phyloP scores from a whole-genome alignment of 495 filamentous ascomycete genomes.

The Cryomyces minteri region DNA sequence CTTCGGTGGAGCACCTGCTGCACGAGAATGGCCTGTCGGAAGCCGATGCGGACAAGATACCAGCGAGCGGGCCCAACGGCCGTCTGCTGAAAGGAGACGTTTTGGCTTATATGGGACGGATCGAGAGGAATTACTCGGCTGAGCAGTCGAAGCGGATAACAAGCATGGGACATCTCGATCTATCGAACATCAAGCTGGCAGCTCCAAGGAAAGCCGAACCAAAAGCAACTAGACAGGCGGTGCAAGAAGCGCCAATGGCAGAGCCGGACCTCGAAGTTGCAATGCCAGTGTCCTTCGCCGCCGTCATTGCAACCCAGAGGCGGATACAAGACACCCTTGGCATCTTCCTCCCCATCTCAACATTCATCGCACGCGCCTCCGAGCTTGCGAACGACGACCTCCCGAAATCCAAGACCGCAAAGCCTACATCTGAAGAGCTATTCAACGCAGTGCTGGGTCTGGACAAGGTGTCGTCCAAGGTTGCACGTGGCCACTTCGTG shows the following conservation, averaged over 20 bases:
- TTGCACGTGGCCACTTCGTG: slow-evolving; percentile 40
- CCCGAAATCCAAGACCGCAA: slow-evolving; percentile 39
- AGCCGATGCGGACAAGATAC: slow-evolving; percentile 60
- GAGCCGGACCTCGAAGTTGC: slow-evolving; percentile 33
- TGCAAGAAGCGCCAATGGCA: slow-evolving; percentile 23
- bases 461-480: slow-evolving; percentile 31
- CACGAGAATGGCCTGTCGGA: slow-evolving; percentile 54
- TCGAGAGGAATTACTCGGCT: slow-evolving; percentile 49
- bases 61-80: slow-evolving; percentile 71
- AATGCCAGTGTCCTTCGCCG: slow-evolving; percentile 55
- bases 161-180: slow-evolving; percentile 67
- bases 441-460: slow-evolving; percentile 78
- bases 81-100: slow-evolving; percentile 92
- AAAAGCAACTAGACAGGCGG: slow-evolving; percentile 24
- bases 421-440: slow-evolving; percentile 58
- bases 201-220: slow-evolving; percentile 7
- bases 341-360: slow-evolving; percentile 64
- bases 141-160: slow-evolving; percentile 47
- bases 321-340: slow-evolving; percentile 57
- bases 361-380: slow-evolving; percentile 68
- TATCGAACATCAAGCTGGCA: slow-evolving; percentile 84
- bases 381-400: slow-evolving; percentile 74
- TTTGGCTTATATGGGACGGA: slow-evolving; percentile 68
- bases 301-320: slow-evolving; percentile 62
- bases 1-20: slow-evolving; percentile 68